Percentiles rank a stretch among this genome's conserved stretches.
phyloP scores from a whole-genome alignment of 345 rosid species.

The Brassica carinata region DNA sequence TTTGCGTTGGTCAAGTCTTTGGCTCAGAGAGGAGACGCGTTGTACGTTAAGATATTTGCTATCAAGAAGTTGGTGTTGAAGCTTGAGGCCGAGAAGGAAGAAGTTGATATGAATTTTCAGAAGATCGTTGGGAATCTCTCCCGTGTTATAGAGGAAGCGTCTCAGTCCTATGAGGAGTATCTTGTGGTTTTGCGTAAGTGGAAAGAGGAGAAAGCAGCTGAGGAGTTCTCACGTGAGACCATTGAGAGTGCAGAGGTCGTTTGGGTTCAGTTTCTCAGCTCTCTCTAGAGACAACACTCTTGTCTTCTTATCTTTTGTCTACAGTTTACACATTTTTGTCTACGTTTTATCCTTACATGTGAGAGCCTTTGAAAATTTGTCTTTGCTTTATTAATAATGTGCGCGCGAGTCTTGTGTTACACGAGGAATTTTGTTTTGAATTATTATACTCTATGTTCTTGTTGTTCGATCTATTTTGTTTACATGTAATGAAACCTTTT shows the following conservation, averaged over 20 bases:
- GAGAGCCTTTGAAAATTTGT: too few species aligned
- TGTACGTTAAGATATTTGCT: slow-evolving; percentile 12
- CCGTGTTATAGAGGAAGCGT: slow-evolving; percentile 11
- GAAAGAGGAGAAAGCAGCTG: slow-evolving; percentile 13
- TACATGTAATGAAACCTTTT: too few species aligned
- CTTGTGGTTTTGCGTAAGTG: slow-evolving; percentile 3
- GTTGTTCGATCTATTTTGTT: too few species aligned
- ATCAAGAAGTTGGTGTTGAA: neutral
- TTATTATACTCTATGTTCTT: too few species aligned
- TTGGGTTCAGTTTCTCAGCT: slow-evolving; percentile 19
- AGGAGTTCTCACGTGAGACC: slow-evolving; percentile 6
- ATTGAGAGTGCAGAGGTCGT: slow-evolving; percentile 10
- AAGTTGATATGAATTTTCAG: neutral
- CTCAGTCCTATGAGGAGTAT: slow-evolving; percentile 3
- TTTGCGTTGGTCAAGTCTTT: neutral
- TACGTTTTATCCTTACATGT: neutral
- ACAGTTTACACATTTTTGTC: neutral
- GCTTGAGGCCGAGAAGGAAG: slow-evolving; percentile 23
- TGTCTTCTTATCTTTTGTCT: neutral
- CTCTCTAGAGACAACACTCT: neutral
- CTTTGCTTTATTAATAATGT: too few species aligned
- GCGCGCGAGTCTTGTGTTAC: too few species aligned
- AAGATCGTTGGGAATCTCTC: neutral
- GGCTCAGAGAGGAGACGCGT: slow-evolving; percentile 20
- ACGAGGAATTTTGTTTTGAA: too few species aligned